Evolutionary conservation across 1,284 basidiomycete species (phyloP), one percentile per base, ranked within the genome.

Genomic region (Irpex sp.): DNA sequence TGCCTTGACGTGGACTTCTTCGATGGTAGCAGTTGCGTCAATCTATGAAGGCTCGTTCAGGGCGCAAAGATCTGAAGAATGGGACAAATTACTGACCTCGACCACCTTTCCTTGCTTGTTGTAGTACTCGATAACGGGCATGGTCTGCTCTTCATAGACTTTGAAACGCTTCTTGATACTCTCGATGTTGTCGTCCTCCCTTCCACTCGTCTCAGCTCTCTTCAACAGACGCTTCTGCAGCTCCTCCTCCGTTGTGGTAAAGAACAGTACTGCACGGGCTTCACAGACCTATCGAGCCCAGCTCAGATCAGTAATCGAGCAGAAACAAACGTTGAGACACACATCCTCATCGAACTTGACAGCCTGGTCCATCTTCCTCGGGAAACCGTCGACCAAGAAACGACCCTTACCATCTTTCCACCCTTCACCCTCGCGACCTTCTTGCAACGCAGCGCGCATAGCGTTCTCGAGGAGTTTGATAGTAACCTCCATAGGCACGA

Each of bases 281-380:
- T 79, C 70, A 78, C 94, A 96, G 62, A 97, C 90, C 92, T 94
- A 68, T 11, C 9, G 9, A 35, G 19, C 8, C 51, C 61, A 33
- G 11, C 50, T 47, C 56, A 37, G 26, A 49, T 43, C 63, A 61
- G 63, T 35, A 17, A 57, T 60, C 54, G 5, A 6, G 15, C 7
- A 9, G 11, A 43, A 15, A 6, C 8, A 37, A 3, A 15, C 4
- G 17, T 36, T 59, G 55, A 11, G 17, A 78, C 86, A 69, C 70
- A 96, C 96, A 57, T 88, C 84, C 72, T 93, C 81, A 73, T 99
- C 97, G 72, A 99, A 99, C 76, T 90, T 90, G 72, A 90, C 69
- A 0, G 97, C 97, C 78, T 99, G 97, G 76, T 99, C 97, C 94
- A 99, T 95, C 83, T 98, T 94, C 65, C 97, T 85, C 54, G 97